phyloP scores from a whole-genome alignment of 495 filamentous ascomycete species.

The Pyrenula aspistea region DNA sequence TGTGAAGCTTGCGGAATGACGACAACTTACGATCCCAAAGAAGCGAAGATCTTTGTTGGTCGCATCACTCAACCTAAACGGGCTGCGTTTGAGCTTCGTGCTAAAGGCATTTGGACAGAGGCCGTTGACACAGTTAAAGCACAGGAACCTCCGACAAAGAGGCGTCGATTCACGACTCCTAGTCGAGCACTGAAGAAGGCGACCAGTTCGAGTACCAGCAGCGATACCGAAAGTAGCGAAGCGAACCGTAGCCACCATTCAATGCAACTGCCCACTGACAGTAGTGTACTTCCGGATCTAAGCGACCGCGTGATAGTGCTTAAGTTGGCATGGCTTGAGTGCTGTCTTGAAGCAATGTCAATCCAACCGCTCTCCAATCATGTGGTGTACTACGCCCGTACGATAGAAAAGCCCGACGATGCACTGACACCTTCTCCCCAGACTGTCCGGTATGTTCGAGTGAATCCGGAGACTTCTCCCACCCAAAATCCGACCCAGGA shows the following conservation, averaged over 20 bases:
- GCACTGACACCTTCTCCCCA: neutral
- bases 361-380: conserved; percentile 50
- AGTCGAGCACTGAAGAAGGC: conserved; percentile 4
- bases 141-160: conserved; percentile 14
- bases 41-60: conserved; percentile 65
- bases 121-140: conserved; percentile 14
- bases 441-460: neutral
- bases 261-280: neutral
- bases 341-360: conserved; percentile 39
- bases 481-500: neutral
- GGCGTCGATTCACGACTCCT: conserved; percentile 6
- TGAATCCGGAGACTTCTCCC: neutral
- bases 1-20: conserved; percentile 25
- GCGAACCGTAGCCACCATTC: neutral
- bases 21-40: conserved; percentile 59
- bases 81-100: conserved; percentile 65
- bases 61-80: conserved; percentile 56
- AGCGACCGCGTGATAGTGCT: conserved; percentile 33
- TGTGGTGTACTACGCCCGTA: conserved; percentile 49
- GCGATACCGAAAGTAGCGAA: neutral
- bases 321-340: conserved; percentile 63
- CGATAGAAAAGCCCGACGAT: conserved; percentile 13
- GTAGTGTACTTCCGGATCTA: neutral
- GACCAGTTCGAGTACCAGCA: conserved; percentile 16
- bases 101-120: conserved; percentile 49